Percentiles rank a stretch among this genome's conserved stretches.
phyloP scores from a whole-genome alignment of 441 rosid genomes.

The Oxalis stricta region DNA sequence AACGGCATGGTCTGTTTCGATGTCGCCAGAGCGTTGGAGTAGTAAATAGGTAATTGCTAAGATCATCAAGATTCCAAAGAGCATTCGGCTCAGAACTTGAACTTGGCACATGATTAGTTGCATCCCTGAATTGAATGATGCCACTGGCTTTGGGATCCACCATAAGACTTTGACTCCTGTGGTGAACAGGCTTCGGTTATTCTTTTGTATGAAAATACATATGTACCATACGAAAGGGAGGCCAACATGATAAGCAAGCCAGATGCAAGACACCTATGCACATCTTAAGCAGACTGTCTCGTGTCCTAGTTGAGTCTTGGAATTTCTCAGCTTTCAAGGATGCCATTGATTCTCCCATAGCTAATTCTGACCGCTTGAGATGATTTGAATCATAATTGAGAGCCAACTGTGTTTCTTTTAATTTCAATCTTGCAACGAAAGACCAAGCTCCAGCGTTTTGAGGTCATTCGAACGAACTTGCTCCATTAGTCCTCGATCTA shows the following conservation, averaged over 20 bases:
- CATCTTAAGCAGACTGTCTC: slow-evolving; percentile 55
- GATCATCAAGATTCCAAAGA: slow-evolving; percentile 58
- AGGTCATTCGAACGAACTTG: slow-evolving; percentile 75
- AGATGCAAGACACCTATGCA: slow-evolving; percentile 75
- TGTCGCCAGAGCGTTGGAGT: slow-evolving; percentile 43
- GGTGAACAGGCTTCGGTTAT: too few relatives aligned
- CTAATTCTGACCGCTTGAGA: slow-evolving; percentile 50
- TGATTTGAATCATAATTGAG: slow-evolving; percentile 42
- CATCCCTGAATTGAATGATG: slow-evolving; percentile 41
- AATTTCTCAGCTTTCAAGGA: slow-evolving; percentile 64
- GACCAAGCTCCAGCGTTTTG: slow-evolving; percentile 49
- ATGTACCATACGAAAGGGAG: slow-evolving; percentile 48
- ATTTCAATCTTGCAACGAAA: slow-evolving; percentile 33
- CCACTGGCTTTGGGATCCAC: slow-evolving; percentile 55
- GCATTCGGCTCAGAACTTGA: slow-evolving; percentile 42
- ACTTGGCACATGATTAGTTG: slow-evolving; percentile 39
- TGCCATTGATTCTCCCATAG: slow-evolving; percentile 47
- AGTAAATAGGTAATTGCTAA: slow-evolving; percentile 36
- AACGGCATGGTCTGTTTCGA: slow-evolving; percentile 59
- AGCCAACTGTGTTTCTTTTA: slow-evolving; percentile 45
- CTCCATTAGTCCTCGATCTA: too few relatives aligned
- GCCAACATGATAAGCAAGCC: slow-evolving; percentile 50
- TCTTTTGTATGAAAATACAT: slow-evolving; percentile 50
- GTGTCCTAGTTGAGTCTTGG: slow-evolving; percentile 53
- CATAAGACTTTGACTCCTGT: slow-evolving; percentile 45